Percentiles rank a stretch among this genome's conserved stretches.
phyloP scores from a whole-genome alignment of 768 basidiomycete genomes.

The Boletales sp. region DNA sequence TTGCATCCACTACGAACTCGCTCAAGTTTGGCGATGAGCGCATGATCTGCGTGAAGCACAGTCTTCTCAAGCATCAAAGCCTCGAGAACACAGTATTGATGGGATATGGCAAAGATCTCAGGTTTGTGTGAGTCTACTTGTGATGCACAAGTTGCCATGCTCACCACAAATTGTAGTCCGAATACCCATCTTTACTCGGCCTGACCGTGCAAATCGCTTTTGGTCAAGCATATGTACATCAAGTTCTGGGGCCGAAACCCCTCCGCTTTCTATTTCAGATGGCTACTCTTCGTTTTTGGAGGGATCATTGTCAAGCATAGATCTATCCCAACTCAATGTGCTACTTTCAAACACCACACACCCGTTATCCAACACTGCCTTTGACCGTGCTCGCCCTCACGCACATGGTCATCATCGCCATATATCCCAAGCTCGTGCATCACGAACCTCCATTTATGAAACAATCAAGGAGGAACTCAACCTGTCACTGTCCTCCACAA shows the following conservation, averaged over 20 bases:
- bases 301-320: conserved; percentile 76
- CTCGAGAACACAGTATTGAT: too few species aligned
- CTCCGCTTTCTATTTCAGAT: conserved; percentile 66
- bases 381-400: conserved; percentile 20
- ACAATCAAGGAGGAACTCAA: conserved; percentile 59
- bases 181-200: conserved; percentile 61
- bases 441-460: too few species aligned
- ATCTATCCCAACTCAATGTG: conserved; percentile 57
- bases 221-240: conserved; percentile 63
- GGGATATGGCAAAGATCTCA: too few species aligned
- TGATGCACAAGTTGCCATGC: too few species aligned
- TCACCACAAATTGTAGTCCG: conserved; percentile 31
- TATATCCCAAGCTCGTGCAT: too few species aligned
- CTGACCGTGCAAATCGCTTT: conserved; percentile 46
- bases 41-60: too few species aligned
- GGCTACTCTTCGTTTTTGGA: conserved; percentile 62
- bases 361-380: too few species aligned
- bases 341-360: conserved; percentile 32
- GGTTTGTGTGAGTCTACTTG: too few species aligned
- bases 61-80: too few species aligned
- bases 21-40: conserved; percentile 51
- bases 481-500: conserved; percentile 25
- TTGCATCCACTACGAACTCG: conserved; percentile 56
- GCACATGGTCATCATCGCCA: conserved; percentile 56
- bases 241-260: conserved; percentile 69